These are phyloP conservation scores for Auricularia sp. DNA, from an alignment of 768 basidiomycete genomes.

Conservation along the genomic window DNA sequence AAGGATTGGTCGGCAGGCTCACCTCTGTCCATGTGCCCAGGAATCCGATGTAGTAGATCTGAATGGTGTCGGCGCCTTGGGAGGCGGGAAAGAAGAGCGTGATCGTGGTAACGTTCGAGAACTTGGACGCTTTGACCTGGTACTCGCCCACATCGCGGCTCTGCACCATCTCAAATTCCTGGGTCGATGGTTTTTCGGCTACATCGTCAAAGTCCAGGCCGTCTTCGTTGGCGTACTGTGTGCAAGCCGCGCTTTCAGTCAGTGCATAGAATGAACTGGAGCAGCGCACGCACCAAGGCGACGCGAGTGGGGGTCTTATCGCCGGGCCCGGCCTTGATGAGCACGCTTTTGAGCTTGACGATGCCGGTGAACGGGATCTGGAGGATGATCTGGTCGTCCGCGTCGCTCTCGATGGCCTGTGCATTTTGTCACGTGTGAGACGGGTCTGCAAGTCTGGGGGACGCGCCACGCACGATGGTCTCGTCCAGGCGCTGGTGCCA, in stretches of 20 bases:
- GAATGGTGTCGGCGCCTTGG: constrained; percentile 67
- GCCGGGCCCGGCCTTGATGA: constrained; percentile 75
- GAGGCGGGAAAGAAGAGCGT: constrained; percentile 74
- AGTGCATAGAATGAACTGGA: too few relatives aligned
- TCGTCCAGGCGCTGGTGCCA: constrained; percentile 76
- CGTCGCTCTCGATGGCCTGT: constrained; percentile 80
- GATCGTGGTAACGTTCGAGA: constrained; percentile 71
- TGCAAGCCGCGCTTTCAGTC: neutral
- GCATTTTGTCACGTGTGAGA: neutral
- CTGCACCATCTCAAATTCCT: constrained; percentile 62
- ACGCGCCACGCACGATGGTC: constrained; percentile 10
- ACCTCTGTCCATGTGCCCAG: constrained; percentile 76
- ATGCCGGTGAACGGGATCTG: constrained; percentile 82
- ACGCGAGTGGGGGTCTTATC: constrained; percentile 71
- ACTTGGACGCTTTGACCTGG: constrained; percentile 66
- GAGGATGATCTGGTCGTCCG: constrained; percentile 79
- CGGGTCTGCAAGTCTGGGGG: constrained; percentile 1
- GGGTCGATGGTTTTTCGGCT: constrained; percentile 48
- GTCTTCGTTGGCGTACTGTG: constrained; percentile 68
- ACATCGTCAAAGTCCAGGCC: constrained; percentile 76
- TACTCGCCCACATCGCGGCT: constrained; percentile 66
- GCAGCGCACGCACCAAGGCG: constrained; percentile 42
- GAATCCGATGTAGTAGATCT: constrained; percentile 79
- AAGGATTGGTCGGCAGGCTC: constrained; percentile 8
- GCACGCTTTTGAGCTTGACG: constrained; percentile 71